phyloP scores from a whole-genome alignment of 139 green algal genomes.

The Coelastrella sp. region DNA sequence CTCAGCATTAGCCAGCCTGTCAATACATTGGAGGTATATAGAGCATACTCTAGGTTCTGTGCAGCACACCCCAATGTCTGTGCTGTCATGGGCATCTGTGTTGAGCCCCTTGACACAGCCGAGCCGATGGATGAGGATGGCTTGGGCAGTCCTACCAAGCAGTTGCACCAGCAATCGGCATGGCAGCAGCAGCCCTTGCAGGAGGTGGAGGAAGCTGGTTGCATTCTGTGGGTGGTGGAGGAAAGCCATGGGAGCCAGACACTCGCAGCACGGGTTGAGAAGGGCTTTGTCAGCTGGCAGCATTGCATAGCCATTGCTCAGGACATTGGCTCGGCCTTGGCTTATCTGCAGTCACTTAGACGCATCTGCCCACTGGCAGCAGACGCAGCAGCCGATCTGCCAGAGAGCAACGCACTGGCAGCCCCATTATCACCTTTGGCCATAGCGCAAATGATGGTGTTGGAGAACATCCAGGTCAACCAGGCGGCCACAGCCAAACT shows the following conservation, averaged over 20 bases:
- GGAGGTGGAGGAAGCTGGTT: conserved; percentile 12
- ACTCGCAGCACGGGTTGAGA: conserved; percentile 61
- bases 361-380: conserved; percentile 34
- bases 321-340: conserved; percentile 65
- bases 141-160: not conserved
- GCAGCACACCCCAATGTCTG: conserved; percentile 69
- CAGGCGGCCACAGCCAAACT: conserved; percentile 58
- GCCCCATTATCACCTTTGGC: conserved; percentile 43
- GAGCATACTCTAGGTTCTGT: conserved; percentile 64
- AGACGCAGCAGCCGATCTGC: conserved; percentile 13
- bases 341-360: conserved; percentile 63
- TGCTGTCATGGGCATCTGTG: conserved; percentile 66
- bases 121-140: conserved; percentile 52
- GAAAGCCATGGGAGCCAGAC: conserved; percentile 67
- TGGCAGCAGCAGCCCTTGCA: conserved; percentile 13
- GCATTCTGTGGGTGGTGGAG: conserved; percentile 70
- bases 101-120: conserved; percentile 56
- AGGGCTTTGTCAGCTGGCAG: conserved; percentile 72
- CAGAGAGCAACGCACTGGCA: conserved; percentile 39
- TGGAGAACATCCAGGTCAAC: conserved; percentile 62
- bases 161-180: not conserved
- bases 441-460: conserved; percentile 42
- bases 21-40: conserved; percentile 62
- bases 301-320: conserved; percentile 50
- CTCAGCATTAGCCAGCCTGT: conserved; percentile 57